Base-by-base conservation (phyloP, 1,284 basidiomycete species). In the Pholiota adiposa region DNA sequence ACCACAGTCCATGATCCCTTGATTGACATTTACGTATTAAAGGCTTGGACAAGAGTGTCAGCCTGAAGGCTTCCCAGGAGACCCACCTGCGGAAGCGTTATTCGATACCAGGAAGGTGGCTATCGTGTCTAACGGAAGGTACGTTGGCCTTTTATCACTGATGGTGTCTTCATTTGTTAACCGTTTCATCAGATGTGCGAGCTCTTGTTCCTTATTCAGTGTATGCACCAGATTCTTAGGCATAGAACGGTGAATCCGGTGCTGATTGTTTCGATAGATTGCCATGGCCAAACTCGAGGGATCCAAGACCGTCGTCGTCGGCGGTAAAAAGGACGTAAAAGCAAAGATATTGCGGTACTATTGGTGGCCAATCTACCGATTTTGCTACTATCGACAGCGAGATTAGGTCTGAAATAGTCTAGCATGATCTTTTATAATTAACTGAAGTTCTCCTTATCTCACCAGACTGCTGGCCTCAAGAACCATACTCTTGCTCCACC, bases 281-380 rank as follows among this genome's bases (percentile, higher is more conserved):
- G 82, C 83, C 11, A 85, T 88, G 85, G 70, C 78, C 7, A 86
- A 86, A 70, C 70, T 78, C 38, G 83, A 87, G 69, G 82, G 82
- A 36, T 75, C 79, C 31, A 84, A 79, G 67, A 85, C 82, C 7
- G 81, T 85, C n/a, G 83, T 86, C 9, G 70, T 85, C 50, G 84
- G 84, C 23, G 85, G 85, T 43, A 79, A 80, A 65, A 71, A 78
- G 36, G 76, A 72, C 40, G 76, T 80, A 1, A 67, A n/a, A 69
- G 29, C 84, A 86, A 66, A 79, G 85, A 66, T 87, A 86, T 67
- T 85, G 83, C 63, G 85, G 85, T 14, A 81, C 79, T 40, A 84
- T 87, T 51, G 84, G 85, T n/a, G 85, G 85, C 0, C 83, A 87
- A 70, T 84, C 83, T 1, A 81, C 81, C 6, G 81, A 84, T 68